phyloP scores from a whole-genome alignment of 2,329 filamentous ascomycete genomes.

The Xylariales sp. region DNA sequence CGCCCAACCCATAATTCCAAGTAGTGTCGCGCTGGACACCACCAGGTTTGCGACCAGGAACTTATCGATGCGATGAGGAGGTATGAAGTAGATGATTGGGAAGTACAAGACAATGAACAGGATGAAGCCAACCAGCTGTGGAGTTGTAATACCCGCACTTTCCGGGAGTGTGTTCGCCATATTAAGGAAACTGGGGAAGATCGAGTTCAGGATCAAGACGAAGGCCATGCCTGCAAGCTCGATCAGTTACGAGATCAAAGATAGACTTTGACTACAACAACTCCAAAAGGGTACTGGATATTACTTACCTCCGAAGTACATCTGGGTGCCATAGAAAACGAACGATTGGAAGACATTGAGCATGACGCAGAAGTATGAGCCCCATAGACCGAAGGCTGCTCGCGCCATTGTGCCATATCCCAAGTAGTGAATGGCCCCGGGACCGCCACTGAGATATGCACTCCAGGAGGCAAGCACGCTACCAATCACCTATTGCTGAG shows the following conservation, averaged over 20 bases:
- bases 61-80: slow-evolving; percentile 9
- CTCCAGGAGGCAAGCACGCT: slow-evolving; percentile 10
- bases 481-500: slow-evolving; percentile 6
- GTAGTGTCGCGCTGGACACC: slow-evolving; percentile 9
- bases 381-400: slow-evolving; percentile 11
- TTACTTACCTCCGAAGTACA: slow-evolving; percentile 11
- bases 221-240: slow-evolving; percentile 13
- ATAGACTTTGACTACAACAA: too few relatives aligned
- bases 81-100: slow-evolving; percentile 10
- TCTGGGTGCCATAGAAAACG: slow-evolving; percentile 12
- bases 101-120: slow-evolving; percentile 11
- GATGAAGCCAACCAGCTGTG: slow-evolving; percentile 20
- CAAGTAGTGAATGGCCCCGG: slow-evolving; percentile 11
- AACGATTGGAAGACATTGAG: slow-evolving; percentile 11
- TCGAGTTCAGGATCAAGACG: slow-evolving; percentile 11
- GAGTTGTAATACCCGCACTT: slow-evolving; percentile 22
- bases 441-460: slow-evolving; percentile 11
- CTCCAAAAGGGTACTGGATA: too few relatives aligned
- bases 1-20: slow-evolving; percentile 11
- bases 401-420: slow-evolving; percentile 11
- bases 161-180: slow-evolving; percentile 11
- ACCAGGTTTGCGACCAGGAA: slow-evolving; percentile 8
- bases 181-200: slow-evolving; percentile 9
- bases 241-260: too few relatives aligned
- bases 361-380: slow-evolving; percentile 11